Base-by-base conservation (phyloP, 2,329 filamentous ascomycete genomes). In the Penicillium digitatum region DNA sequence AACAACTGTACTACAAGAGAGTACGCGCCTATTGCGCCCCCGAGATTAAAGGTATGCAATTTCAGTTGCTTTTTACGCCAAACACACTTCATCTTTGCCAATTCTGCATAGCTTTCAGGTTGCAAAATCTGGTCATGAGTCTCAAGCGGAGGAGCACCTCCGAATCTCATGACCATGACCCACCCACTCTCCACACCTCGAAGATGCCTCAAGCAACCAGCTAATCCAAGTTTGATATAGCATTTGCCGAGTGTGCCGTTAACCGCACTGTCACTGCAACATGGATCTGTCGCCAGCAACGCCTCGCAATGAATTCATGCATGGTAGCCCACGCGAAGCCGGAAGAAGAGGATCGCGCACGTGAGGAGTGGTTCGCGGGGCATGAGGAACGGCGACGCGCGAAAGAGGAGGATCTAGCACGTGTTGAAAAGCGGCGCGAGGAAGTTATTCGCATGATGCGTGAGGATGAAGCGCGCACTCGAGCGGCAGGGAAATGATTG, bases 341-440 rank as follows among this genome's bases (percentile, higher is more conserved):
- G 60, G 85, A 82, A 52, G 90, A 95, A 72, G 83, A 95, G 74
- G 94, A 99, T 76, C 86, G 85, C 24, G 94, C 94, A 60, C 81
- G 94, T 49, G 89, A 91, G 73, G 91, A 97, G 71, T 99, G 94
- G 94, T 97, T 97, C 73, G 84, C 85, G 48, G 81, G 83, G 60
- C 82, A 89, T 48, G 79, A 89, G 64, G 84, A 90, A 76, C 81
- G 92, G 53, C 82, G 85, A 65, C 78, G 77, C 54, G 84, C 87
- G 72, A 78, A 85, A 35, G 86, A 90, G 72, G 79, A 81, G 59
- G 85, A 86, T 66, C 79, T 82, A 38, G 62, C 60, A 20, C 64
- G 57, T 48, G 72, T 73, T 4, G 73, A 77, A 62, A 68, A 69
- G 58, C 66, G 72, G 43, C 72, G 74, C 54, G 66, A 63, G 60